Evolutionary conservation across 331 rosid genomes (phyloP).

Genomic region (Stylosanthes scabra): DNA sequence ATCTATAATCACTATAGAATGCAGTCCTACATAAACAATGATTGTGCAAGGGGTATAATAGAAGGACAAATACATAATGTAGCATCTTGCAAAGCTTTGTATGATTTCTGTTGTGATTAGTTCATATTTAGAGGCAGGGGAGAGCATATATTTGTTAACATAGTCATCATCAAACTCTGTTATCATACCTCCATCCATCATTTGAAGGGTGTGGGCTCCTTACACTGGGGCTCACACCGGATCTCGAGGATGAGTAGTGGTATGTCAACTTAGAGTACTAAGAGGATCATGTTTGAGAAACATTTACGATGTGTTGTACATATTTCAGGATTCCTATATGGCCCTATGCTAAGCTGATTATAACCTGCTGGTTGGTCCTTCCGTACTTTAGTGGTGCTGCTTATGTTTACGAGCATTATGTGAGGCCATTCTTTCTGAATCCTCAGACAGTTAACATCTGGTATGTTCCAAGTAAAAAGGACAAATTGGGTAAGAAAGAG

Average conservation of each 20-base stretch:
- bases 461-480: constrained; percentile 93
- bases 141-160: neutral
- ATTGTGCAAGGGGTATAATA: no score
- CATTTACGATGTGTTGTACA: neutral
- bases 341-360: constrained; percentile 87
- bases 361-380: constrained; percentile 88
- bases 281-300: no score
- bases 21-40: neutral
- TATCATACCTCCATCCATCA: no score
- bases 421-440: constrained; percentile 75
- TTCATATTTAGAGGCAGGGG: neutral
- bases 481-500: constrained; percentile 56
- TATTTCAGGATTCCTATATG: constrained; percentile 84
- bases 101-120: constrained; percentile 5
- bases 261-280: no score
- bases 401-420: constrained; percentile 81
- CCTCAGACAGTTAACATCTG: constrained; percentile 81
- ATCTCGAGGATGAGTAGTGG: no score
- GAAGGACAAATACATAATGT: no score
- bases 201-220: no score
- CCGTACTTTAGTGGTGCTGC: constrained; percentile 95
- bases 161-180: no score
- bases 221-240: no score
- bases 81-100: no score
- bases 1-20: constrained; percentile 1